Conservation (phyloP, 108 stramenopile species). For the Aureococcus anophagefferens region DNA sequence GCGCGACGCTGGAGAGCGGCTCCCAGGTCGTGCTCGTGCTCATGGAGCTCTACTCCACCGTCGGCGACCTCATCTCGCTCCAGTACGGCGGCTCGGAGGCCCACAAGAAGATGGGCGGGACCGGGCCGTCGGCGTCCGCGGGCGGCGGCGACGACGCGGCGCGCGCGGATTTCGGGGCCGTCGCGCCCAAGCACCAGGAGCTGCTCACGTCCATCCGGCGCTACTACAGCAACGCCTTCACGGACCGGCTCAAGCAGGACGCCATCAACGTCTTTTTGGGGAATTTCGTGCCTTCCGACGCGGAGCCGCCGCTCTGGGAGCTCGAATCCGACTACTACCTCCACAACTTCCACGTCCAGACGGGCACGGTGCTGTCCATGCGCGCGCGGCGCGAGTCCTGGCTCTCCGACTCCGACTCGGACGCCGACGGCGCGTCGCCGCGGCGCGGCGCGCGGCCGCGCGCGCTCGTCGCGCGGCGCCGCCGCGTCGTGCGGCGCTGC, state of each 20-base stretch:
- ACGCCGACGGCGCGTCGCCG: conserved; percentile 13
- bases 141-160: no score
- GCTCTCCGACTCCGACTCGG: conserved; percentile 51
- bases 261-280: conserved; percentile 97
- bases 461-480: no score
- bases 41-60: conserved; percentile 93
- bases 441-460: neutral
- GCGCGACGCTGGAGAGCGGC: conserved; percentile 63
- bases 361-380: conserved; percentile 55
- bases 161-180: neutral
- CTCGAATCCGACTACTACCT: conserved; percentile 76
- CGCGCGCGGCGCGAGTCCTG: conserved; percentile 51
- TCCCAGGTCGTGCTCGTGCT: conserved; percentile 76
- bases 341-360: conserved; percentile 67
- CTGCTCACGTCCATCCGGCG: conserved; percentile 84
- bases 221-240: conserved; percentile 95
- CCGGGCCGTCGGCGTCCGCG: conserved; percentile 50
- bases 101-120: conserved; percentile 77
- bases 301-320: conserved; percentile 70
- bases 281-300: conserved; percentile 62
- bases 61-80: conserved; percentile 88
- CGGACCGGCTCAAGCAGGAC: conserved; percentile 91
- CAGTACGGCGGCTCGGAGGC: conserved; percentile 98
- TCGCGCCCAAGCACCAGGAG: conserved; percentile 65
- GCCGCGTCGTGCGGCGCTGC: neutral